phyloP scores from a whole-genome alignment of 2,329 filamentous ascomycete genomes.

The Calcarisporium arbuscula region DNA sequence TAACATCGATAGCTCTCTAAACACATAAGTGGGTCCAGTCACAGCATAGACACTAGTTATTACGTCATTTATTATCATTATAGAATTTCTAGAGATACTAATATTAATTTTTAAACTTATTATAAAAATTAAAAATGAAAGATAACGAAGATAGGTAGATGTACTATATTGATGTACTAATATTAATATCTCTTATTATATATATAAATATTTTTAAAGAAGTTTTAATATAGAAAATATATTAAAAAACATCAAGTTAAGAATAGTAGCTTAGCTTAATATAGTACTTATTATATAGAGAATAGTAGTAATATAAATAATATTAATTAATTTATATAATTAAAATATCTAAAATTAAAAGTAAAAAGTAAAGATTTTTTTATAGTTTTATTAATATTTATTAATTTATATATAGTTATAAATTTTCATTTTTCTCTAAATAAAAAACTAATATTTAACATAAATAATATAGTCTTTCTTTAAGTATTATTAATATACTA shows the following conservation, averaged over 20 bases:
- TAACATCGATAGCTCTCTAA: not conserved
- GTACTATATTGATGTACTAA: not conserved
- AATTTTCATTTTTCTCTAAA: not conserved
- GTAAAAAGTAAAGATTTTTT: not conserved
- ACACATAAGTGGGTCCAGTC: not conserved
- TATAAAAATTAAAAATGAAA: not conserved
- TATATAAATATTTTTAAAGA: not conserved
- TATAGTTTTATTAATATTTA: constrained; percentile 2
- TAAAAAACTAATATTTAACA: not conserved
- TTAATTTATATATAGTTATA: constrained; percentile 1
- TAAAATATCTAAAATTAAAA: not conserved
- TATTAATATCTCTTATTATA: not conserved
- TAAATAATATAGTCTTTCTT: not conserved
- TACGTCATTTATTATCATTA: not conserved
- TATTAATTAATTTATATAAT: constrained; percentile 1
- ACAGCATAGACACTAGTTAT: not conserved
- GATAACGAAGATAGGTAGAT: no score
- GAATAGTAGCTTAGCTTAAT: not conserved
- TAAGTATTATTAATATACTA: constrained; percentile 1
- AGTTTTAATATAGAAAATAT: not conserved
- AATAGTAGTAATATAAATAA: constrained; percentile 2
- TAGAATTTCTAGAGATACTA: not conserved
- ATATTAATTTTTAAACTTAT: not conserved
- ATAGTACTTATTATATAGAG: not conserved
- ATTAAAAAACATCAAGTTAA: no score